Conservation (phyloP, 2,329 filamentous ascomycete genomes). For the Cordyceps pruinosa region DNA sequence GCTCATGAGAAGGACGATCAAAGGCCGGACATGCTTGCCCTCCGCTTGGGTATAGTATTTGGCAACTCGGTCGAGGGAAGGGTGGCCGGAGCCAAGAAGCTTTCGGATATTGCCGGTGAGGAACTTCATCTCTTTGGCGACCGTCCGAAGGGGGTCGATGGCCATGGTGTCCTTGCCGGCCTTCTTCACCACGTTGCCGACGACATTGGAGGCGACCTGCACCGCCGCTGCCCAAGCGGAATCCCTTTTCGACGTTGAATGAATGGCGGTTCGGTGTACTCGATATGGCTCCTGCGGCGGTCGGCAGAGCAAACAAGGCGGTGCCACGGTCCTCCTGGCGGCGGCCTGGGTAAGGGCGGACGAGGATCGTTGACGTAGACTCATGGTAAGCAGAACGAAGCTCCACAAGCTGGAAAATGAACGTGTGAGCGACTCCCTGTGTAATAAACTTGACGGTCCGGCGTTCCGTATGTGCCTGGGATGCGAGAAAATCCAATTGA, state of each 20-base stretch:
- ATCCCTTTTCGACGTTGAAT: slow-evolving; percentile 37
- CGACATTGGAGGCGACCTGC: slow-evolving; percentile 61
- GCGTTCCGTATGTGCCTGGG: background rate
- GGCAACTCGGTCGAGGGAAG: slow-evolving; percentile 85
- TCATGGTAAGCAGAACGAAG: slow-evolving; percentile 33
- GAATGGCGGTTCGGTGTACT: slow-evolving; percentile 29
- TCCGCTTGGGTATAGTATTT: slow-evolving; percentile 98
- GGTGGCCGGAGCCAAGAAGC: slow-evolving; percentile 88
- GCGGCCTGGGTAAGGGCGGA: slow-evolving; percentile 39
- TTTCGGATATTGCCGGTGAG: slow-evolving; percentile 89
- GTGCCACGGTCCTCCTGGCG: slow-evolving; percentile 21
- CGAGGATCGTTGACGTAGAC: slow-evolving; percentile 47
- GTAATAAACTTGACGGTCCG: background rate
- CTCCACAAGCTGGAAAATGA: background rate
- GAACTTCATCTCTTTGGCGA: slow-evolving; percentile 95
- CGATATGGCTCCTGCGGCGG: slow-evolving; percentile 29
- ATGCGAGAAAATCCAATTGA: slow-evolving; percentile 10
- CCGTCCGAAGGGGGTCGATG: slow-evolving; percentile 80
- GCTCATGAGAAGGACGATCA: slow-evolving; percentile 94
- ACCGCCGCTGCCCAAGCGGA: slow-evolving; percentile 75
- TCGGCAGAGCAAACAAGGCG: slow-evolving; percentile 27
- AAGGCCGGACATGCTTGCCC: slow-evolving; percentile 91
- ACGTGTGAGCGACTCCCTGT: background rate
- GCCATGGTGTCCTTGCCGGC: slow-evolving; percentile 60
- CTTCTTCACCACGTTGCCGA: slow-evolving; percentile 58